Percentiles rank a stretch among this genome's conserved stretches.
Evolutionary conservation across 768 basidiomycete genomes (phyloP).

Genomic region (Auricularia heimuer): DNA sequence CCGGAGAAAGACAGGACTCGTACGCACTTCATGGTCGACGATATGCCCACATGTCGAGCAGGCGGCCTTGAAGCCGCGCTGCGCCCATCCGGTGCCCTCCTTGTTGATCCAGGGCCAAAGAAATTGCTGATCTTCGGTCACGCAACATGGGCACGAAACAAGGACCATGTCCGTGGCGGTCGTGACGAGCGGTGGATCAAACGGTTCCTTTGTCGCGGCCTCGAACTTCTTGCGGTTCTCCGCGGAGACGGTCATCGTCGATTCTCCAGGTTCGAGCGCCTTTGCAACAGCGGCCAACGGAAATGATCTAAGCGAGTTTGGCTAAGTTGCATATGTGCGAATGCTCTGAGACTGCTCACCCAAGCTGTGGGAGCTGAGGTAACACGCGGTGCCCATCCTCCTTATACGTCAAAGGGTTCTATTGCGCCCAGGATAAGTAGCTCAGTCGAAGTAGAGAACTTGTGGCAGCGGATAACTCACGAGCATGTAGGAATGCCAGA

Average conservation of each 20-base stretch:
- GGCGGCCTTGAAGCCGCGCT: neutral
- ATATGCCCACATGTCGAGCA: neutral
- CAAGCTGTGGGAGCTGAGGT: neutral
- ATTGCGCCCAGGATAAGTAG: neutral
- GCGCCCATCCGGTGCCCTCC: neutral
- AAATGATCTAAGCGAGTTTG: neutral
- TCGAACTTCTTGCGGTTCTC: neutral
- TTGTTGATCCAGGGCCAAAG: neutral
- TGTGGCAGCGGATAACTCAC: neutral
- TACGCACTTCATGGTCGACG: neutral
- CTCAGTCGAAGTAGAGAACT: too few species aligned
- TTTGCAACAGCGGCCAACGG: neutral
- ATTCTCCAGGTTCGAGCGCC: too few species aligned
- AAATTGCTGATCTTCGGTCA: neutral
- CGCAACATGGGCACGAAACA: neutral
- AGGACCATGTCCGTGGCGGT: neutral
- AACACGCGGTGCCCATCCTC: neutral
- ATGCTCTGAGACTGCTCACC: neutral
- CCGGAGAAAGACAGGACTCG: neutral
- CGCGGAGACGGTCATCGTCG: too few species aligned
- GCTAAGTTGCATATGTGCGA: neutral
- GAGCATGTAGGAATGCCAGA: constrained; percentile 1
- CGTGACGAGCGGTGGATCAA: neutral
- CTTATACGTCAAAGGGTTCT: neutral
- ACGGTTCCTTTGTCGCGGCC: neutral